Conservation (phyloP, 441 rosid genomes). For the Raphanus hybrid region DNA sequence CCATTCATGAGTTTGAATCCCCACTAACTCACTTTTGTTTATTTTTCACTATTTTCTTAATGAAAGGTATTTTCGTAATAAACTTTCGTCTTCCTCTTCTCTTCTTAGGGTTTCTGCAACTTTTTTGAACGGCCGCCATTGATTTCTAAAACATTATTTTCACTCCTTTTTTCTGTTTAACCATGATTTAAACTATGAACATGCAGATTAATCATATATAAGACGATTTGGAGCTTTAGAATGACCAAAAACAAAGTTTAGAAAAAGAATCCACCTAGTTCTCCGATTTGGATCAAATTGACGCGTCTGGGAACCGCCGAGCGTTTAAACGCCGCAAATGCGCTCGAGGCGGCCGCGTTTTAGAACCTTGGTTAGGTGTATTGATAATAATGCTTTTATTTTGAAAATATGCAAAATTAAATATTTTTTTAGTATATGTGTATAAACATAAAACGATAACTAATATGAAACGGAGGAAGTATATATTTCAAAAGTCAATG, state of each 20-base stretch:
- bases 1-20: background rate
- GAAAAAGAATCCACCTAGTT: background rate
- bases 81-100: too few relatives aligned
- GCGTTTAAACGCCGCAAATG: background rate
- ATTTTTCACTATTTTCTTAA: background rate
- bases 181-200: background rate
- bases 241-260: background rate
- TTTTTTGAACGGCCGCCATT: background rate
- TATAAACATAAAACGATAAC: too few relatives aligned
- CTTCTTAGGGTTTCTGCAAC: background rate
- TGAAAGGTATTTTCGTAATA: background rate
- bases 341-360: background rate
- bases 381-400: too few relatives aligned
- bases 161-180: background rate
- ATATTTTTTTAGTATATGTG: too few relatives aligned
- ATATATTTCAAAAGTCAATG: slow-evolving; percentile 5
- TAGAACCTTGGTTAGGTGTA: background rate
- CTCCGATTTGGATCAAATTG: background rate
- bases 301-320: background rate
- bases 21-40: background rate
- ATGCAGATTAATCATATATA: background rate
- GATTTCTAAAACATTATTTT: background rate
- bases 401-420: too few relatives aligned
- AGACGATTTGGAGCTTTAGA: background rate
- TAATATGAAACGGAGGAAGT: too few relatives aligned